A percentile compares a stretch with the other conserved stretches of the same genome.
These are phyloP conservation scores for Coccinonectria pachysandricola DNA, from an alignment of 2,329 filamentous ascomycete species.

Conservation along the genomic window DNA sequence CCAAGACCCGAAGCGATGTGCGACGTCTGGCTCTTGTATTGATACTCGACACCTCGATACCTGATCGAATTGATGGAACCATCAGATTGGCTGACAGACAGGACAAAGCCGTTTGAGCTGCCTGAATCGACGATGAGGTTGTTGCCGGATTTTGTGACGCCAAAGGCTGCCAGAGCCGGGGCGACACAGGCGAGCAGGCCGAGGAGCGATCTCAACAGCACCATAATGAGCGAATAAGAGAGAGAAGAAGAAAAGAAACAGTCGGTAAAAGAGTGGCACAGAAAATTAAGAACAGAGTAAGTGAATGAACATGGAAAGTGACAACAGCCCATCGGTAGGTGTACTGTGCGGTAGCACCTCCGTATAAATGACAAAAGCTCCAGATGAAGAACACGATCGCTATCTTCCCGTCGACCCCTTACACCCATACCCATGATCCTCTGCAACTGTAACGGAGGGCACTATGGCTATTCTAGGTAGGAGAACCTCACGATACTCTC, in stretches of 20 bases:
- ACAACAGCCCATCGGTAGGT: not conserved
- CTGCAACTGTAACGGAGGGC: no score
- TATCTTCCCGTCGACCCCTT: no score
- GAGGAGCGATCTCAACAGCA: conserved; percentile 12
- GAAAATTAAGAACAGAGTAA: conserved; percentile 1
- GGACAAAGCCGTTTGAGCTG: conserved; percentile 36
- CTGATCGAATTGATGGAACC: conserved; percentile 56
- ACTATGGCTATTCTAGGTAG: no score
- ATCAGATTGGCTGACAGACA: conserved; percentile 40
- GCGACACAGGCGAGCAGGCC: conserved; percentile 19
- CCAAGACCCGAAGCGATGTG: conserved; percentile 34
- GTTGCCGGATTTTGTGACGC: conserved; percentile 28
- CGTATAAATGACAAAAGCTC: no score
- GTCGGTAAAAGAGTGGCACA: conserved; percentile 1
- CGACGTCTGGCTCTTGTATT: conserved; percentile 33
- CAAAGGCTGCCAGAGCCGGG: conserved; percentile 30
- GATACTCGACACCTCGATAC: conserved; percentile 48
- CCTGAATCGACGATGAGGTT: conserved; percentile 38
- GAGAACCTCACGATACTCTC: no score
- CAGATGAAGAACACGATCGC: no score
- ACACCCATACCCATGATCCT: no score
- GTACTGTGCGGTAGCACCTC: conserved; percentile 1
- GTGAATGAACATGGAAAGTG: conserved; percentile 1
- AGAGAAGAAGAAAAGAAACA: not conserved
- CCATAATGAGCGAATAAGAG: conserved; percentile 8